A percentile compares a stretch with the other conserved stretches of the same genome.
Evolutionary conservation across 1,139 yeast genomes (phyloP).

Genomic region (Lodderomyces margitis): DNA sequence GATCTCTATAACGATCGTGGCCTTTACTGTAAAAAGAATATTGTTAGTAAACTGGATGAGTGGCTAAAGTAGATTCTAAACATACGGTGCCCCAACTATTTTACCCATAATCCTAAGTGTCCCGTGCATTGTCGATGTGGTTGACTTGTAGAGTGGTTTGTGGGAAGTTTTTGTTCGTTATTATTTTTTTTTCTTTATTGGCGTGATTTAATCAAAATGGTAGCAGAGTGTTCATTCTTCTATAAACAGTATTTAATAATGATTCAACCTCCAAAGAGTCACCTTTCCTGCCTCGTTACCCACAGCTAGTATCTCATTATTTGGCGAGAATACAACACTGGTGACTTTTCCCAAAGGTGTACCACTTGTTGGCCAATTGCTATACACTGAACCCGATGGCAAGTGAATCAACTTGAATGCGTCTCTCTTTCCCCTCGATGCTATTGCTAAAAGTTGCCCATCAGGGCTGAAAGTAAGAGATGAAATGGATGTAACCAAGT

Average conservation of each 20-base stretch:
- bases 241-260: slow-evolving; percentile 41
- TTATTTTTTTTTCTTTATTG: slow-evolving; percentile 1
- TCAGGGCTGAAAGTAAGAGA: slow-evolving; percentile 75
- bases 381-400: slow-evolving; percentile 82
- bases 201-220: not conserved
- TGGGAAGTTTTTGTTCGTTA: not conserved
- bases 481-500: slow-evolving; percentile 79
- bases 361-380: slow-evolving; percentile 97
- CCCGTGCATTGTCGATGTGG: not conserved
- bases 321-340: slow-evolving; percentile 75
- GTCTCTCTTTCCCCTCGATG: slow-evolving; percentile 83
- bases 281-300: slow-evolving; percentile 93
- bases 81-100: slow-evolving; percentile 17
- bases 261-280: slow-evolving; percentile 85
- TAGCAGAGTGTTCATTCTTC: not conserved
- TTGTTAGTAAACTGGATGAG: slow-evolving; percentile 14
- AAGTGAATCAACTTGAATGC: slow-evolving; percentile 84
- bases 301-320: slow-evolving; percentile 77
- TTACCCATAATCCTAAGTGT: slow-evolving; percentile 12
- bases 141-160: not conserved
- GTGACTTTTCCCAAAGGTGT: slow-evolving; percentile 96
- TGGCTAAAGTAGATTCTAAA: not conserved
- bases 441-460: slow-evolving; percentile 85
- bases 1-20: slow-evolving; percentile 61
- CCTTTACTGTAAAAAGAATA: slow-evolving; percentile 21